Conservation (phyloP, 2,329 filamentous ascomycete species). For the Diaporthe caulivora region DNA sequence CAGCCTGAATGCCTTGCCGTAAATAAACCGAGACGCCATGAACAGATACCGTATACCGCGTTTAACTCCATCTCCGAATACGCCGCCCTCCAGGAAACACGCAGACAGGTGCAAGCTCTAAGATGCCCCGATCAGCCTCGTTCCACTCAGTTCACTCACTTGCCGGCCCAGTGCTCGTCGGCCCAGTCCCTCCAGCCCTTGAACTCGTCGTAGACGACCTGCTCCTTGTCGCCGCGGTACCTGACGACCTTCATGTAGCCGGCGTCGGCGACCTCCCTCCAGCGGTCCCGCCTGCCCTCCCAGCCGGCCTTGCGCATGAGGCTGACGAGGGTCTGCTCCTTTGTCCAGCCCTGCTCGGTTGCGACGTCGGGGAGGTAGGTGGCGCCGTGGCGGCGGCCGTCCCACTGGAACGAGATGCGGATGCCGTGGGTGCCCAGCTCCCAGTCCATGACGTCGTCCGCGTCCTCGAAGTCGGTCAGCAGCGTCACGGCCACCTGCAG, state of each 20-base stretch:
- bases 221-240: slow-evolving; percentile 88
- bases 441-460: slow-evolving; percentile 84
- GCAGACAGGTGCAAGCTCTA: background rate
- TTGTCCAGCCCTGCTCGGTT: slow-evolving; percentile 92
- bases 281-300: slow-evolving; percentile 82
- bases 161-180: slow-evolving; percentile 47
- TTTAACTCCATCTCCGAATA: background rate
- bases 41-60: slow-evolving; percentile 7
- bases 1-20: background rate
- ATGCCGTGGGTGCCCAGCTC: slow-evolving; percentile 87
- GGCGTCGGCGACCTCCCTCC: slow-evolving; percentile 76
- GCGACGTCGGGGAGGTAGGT: slow-evolving; percentile 96
- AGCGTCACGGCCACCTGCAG: slow-evolving; percentile 81
- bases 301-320: slow-evolving; percentile 96
- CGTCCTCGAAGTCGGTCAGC: slow-evolving; percentile 86
- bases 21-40: slow-evolving; percentile 13
- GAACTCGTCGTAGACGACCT: slow-evolving; percentile 79
- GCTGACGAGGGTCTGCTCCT: slow-evolving; percentile 90
- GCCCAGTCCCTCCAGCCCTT: slow-evolving; percentile 85
- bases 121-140: background rate
- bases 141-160: background rate
- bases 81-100: background rate
- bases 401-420: slow-evolving; percentile 84
- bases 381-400: slow-evolving; percentile 79
- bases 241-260: slow-evolving; percentile 75